A percentile compares a stretch with the other conserved stretches of the same genome.
Evolutionary conservation across 2,329 filamentous ascomycete genomes (phyloP).

Genomic region (Alternaria rosae): DNA sequence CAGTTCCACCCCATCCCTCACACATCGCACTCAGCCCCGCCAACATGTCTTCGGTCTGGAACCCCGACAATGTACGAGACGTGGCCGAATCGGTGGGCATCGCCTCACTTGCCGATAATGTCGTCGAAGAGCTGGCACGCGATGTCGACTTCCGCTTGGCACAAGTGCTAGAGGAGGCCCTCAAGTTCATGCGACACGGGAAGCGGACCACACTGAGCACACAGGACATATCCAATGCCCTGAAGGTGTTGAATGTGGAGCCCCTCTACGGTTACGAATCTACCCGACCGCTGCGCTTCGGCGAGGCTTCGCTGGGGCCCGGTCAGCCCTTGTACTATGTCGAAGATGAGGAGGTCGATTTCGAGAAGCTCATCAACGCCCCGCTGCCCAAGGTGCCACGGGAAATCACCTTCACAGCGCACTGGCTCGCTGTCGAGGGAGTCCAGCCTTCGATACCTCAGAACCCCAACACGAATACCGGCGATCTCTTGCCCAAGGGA

Average conservation of each 20-base stretch:
- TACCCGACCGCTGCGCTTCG: slow-evolving; percentile 85
- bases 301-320: slow-evolving; percentile 90
- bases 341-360: slow-evolving; percentile 97
- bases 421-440: slow-evolving; percentile 97
- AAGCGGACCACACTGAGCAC: slow-evolving; percentile 87
- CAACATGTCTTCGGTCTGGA: slow-evolving; percentile 74
- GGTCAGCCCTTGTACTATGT: slow-evolving; percentile 97
- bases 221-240: slow-evolving; percentile 85
- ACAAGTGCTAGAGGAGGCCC: slow-evolving; percentile 89
- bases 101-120: slow-evolving; percentile 79
- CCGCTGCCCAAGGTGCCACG: slow-evolving; percentile 92
- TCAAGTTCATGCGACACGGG: slow-evolving; percentile 94
- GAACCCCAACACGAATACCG: slow-evolving; percentile 88
- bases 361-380: slow-evolving; percentile 98
- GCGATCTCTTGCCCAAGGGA: slow-evolving; percentile 89
- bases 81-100: slow-evolving; percentile 97
- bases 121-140: slow-evolving; percentile 84
- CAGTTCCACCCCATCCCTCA: slow-evolving; percentile 17
- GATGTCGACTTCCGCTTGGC: slow-evolving; percentile 96
- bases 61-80: slow-evolving; percentile 92
- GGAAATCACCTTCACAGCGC: slow-evolving; percentile 91
- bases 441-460: slow-evolving; percentile 96
- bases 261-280: slow-evolving; percentile 97
- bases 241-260: slow-evolving; percentile 88
- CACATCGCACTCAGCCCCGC: slow-evolving; percentile 17